Evolutionary conservation across 2,329 filamentous ascomycete species (phyloP).

Genomic region (Microdochium paspali): DNA sequence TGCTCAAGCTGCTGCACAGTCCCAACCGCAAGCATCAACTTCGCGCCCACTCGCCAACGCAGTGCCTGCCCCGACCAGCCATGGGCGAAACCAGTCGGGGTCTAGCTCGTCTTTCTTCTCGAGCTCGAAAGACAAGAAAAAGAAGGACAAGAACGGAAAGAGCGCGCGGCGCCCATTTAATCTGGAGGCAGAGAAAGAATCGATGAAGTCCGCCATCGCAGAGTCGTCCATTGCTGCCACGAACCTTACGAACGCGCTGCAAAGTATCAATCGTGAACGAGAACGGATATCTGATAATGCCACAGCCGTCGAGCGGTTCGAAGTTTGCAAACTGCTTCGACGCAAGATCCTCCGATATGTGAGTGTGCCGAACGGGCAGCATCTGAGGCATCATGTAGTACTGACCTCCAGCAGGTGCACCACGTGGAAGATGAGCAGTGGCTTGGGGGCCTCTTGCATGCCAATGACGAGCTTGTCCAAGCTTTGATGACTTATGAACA

Average conservation of each 20-base stretch:
- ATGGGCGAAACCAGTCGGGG: slow-evolving; percentile 22
- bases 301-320: slow-evolving; percentile 67
- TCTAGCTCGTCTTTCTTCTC: slow-evolving; percentile 29
- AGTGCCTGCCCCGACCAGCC: slow-evolving; percentile 24
- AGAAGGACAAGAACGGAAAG: slow-evolving; percentile 24
- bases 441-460: slow-evolving; percentile 81
- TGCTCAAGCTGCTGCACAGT: slow-evolving; percentile 11
- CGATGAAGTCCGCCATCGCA: slow-evolving; percentile 82
- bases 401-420: slow-evolving; percentile 54
- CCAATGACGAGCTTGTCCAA: slow-evolving; percentile 91
- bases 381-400: not conserved
- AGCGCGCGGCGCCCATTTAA: slow-evolving; percentile 51
- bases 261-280: slow-evolving; percentile 81
- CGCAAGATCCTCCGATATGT: slow-evolving; percentile 79
- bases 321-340: slow-evolving; percentile 76
- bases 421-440: slow-evolving; percentile 85
- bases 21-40: slow-evolving; percentile 14
- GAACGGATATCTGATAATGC: slow-evolving; percentile 82
- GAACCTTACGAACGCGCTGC: slow-evolving; percentile 78
- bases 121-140: slow-evolving; percentile 39
- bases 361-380: slow-evolving; percentile 15
- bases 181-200: slow-evolving; percentile 76
- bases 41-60: slow-evolving; percentile 16
- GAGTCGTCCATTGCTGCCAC: slow-evolving; percentile 85
- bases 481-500: slow-evolving; percentile 93